phyloP scores from a whole-genome alignment of 2,329 filamentous ascomycete genomes.

The Coniochaeta sp. region DNA sequence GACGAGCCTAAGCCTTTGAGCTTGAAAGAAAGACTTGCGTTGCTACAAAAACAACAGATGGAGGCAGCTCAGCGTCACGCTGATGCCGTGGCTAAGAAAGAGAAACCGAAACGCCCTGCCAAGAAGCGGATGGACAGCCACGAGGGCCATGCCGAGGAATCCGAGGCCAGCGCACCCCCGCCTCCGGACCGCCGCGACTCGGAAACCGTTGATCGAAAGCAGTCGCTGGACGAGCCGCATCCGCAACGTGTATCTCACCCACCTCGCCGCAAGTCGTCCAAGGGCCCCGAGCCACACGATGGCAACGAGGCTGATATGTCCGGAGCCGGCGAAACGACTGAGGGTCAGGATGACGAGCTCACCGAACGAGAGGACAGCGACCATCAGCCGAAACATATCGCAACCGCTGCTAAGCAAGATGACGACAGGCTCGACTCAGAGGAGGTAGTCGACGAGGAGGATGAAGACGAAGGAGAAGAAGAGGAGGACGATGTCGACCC shows the following conservation, averaged over 20 bases:
- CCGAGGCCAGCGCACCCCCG: constrained; percentile 23
- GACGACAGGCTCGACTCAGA: constrained; percentile 28
- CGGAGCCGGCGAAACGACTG: constrained; percentile 56
- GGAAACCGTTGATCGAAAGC: constrained; percentile 44
- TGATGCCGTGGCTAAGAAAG: constrained; percentile 71
- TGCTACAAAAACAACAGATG: constrained; percentile 87
- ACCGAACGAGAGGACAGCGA: constrained; percentile 72
- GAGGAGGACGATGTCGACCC: constrained; percentile 84
- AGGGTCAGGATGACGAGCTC: constrained; percentile 49
- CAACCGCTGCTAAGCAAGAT: constrained; percentile 28
- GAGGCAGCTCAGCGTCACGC: constrained; percentile 81
- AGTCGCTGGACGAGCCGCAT: constrained; percentile 33
- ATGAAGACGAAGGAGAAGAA: constrained; percentile 63
- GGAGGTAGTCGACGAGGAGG: constrained; percentile 40
- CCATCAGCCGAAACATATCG: constrained; percentile 38
- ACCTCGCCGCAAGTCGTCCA: constrained; percentile 46
- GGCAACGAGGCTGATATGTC: constrained; percentile 61
- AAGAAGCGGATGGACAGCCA: constrained; percentile 58
- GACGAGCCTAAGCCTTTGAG: constrained; percentile 88
- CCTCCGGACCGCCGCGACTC: constrained; percentile 38
- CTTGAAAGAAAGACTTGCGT: constrained; percentile 88
- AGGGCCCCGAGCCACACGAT: constrained; percentile 42
- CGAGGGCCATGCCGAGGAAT: constrained; percentile 25
- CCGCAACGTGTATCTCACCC: constrained; percentile 31
- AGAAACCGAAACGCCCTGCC: constrained; percentile 70